Evolutionary conservation across 179 eudicot species (phyloP), one percentile per base, ranked within the genome.

Genomic region (Nepenthes alata): DNA sequence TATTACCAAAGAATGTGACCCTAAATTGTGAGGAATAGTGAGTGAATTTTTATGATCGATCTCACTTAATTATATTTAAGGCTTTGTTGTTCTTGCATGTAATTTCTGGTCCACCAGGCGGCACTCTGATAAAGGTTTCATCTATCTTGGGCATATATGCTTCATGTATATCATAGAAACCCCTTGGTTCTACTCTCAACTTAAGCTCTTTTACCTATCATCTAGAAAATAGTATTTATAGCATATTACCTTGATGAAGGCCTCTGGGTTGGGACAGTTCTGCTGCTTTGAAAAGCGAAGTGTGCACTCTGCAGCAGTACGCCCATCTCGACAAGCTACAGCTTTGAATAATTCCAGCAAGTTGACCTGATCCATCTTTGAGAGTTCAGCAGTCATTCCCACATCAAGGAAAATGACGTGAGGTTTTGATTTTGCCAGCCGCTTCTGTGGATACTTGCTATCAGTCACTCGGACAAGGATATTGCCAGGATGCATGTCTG

Each of bases 401-500:
- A 89, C 95, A 63, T 89, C 97, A 66, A 89, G 81, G 85, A 89
- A 86, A 70, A 90, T 70, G 25, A 87, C 86, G 68, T 87, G 95
- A 69, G 95, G 95, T 75, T 74, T 85, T 51, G 90, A 71, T 66
- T 77, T 82, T 62, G 78, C 63, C 55, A 80, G 68, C 69, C 65
- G 67, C 72, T 70, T 82, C 50, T 64, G 72, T 37, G 82, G 68
- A 72, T 89, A 62, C 73, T 75, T 81, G 73, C 59, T 79, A 57
- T 66, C 75, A 58, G 77, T 59, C 60, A 74, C 72, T 58, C 97
- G 82, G n/a, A 91, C 97, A 72, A 91, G 97, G 52, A 91, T 91
- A 74, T 91, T 91, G 67, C 97, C 97, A 70, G 96, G 97, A 85
- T 91, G 96, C 89, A 91, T 84, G 72, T 91, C 96, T 37, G 97